Percentiles rank a stretch among this genome's conserved stretches.
Conservation (phyloP, 1,284 basidiomycete genomes). For the Pseudozyma sp. region DNA sequence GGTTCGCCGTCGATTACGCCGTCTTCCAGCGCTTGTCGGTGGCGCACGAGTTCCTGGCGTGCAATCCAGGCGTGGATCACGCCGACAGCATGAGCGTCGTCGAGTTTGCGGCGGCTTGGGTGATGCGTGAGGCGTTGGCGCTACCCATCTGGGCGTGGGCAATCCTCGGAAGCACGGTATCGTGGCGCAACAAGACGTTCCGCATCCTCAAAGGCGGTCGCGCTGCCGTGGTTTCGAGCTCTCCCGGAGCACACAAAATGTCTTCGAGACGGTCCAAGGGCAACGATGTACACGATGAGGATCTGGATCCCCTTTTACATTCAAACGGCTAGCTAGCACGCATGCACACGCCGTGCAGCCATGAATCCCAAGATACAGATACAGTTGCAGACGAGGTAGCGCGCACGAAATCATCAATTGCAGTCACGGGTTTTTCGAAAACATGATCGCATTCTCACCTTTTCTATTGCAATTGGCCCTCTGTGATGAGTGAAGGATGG, state of each 20-base stretch:
- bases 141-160: conserved; percentile 67
- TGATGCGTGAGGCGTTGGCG: conserved; percentile 60
- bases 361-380: neutral
- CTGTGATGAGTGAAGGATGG: conserved; percentile 1
- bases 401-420: neutral
- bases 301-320: conserved; percentile 30
- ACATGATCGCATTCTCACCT: neutral
- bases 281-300: conserved; percentile 3
- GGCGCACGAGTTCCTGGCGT: conserved; percentile 34
- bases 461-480: too few relatives aligned
- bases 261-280: conserved; percentile 9
- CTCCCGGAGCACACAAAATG: conserved; percentile 3
- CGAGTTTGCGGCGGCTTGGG: conserved; percentile 55
- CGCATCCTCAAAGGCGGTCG: conserved; percentile 41
- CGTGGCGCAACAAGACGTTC: conserved; percentile 47
- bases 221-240: conserved; percentile 30
- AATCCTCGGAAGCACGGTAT: conserved; percentile 58
- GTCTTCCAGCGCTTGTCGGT: conserved; percentile 37
- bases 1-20: conserved; percentile 36
- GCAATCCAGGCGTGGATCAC: conserved; percentile 30
- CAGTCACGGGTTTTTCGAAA: conserved; percentile 1
- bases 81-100: conserved; percentile 23
- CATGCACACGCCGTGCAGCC: neutral
- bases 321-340: conserved; percentile 2
- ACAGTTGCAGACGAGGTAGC: neutral